Evolutionary conservation across 1,139 yeast species (phyloP).

Genomic region (Keqinozyma sinolaborantium): DNA sequence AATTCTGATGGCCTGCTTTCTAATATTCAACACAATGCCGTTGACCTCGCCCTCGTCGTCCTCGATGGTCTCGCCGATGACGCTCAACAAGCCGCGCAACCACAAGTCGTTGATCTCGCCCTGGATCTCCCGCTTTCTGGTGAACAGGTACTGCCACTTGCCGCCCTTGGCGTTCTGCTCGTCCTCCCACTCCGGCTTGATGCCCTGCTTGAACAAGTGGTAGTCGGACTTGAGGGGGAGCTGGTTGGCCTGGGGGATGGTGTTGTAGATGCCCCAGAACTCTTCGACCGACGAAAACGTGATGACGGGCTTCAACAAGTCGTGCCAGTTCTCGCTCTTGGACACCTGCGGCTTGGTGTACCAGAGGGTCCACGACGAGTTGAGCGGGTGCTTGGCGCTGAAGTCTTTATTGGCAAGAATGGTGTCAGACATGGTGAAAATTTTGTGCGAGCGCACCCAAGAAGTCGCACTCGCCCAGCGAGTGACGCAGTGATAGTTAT

Average conservation of each 20-base stretch:
- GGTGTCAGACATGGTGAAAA: constrained; percentile 46
- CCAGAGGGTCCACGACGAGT: constrained; percentile 96
- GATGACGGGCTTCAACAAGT: constrained; percentile 88
- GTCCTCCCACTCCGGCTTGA: constrained; percentile 99
- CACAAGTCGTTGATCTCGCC: constrained; percentile 82
- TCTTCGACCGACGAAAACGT: constrained; percentile 93
- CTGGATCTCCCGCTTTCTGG: constrained; percentile 59
- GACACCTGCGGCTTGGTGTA: constrained; percentile 90
- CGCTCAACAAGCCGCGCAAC: constrained; percentile 86
- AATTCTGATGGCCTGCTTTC: constrained; percentile 79
- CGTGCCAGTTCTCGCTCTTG: constrained; percentile 86
- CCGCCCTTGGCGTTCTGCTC: constrained; percentile 86
- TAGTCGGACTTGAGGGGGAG: constrained; percentile 92
- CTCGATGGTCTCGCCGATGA: constrained; percentile 95
- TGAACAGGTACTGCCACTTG: constrained; percentile 77
- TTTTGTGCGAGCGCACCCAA: constrained; percentile 13
- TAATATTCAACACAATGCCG: constrained; percentile 89
- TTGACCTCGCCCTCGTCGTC: constrained; percentile 87
- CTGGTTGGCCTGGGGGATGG: constrained; percentile 89
- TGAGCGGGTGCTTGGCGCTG: constrained; percentile 84
- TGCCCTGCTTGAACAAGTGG: constrained; percentile 90
- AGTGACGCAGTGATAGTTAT: too few species aligned
- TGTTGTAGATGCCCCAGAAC: constrained; percentile 97
- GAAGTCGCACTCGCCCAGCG: too few species aligned
- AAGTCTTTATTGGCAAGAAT: constrained; percentile 68